These are phyloP conservation scores for Leptographium radiaticola DNA, from an alignment of 2,329 filamentous ascomycete species.

Conservation along the genomic window DNA sequence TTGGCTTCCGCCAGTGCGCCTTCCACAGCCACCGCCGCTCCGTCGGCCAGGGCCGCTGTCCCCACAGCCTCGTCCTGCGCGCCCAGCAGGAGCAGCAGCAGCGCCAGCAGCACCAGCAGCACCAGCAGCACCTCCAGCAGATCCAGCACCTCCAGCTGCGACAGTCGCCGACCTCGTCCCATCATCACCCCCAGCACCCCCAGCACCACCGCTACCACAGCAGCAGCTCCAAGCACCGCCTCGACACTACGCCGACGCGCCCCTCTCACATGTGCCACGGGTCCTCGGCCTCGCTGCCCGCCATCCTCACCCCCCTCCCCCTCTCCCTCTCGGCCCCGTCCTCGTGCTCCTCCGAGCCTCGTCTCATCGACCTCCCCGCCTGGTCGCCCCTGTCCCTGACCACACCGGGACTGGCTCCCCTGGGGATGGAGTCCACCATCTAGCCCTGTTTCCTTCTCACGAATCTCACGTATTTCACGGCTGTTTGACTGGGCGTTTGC, in stretches of 20 bases:
- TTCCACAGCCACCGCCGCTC: constrained; percentile 44
- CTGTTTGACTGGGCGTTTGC: constrained; percentile 24
- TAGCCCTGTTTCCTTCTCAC: neutral
- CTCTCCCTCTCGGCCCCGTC: neutral
- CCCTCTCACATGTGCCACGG: neutral
- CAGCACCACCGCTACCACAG: neutral
- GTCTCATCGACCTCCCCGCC: constrained; percentile 2
- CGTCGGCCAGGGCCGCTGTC: constrained; percentile 41
- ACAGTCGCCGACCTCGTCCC: neutral
- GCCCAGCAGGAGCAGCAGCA: neutral
- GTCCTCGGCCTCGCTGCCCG: neutral
- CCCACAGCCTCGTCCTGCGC: constrained; percentile 21
- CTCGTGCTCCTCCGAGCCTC: constrained; percentile 2
- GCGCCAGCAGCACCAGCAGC: neutral
- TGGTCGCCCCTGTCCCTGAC: constrained; percentile 6
- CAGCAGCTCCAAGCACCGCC: neutral
- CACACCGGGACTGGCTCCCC: constrained; percentile 4
- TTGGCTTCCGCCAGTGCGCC: constrained; percentile 48
- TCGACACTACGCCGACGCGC: neutral
- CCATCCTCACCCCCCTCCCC: neutral
- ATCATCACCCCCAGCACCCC: neutral
- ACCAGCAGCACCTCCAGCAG: neutral
- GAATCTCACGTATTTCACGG: constrained; percentile 7
- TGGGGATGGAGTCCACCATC: constrained; percentile 10
- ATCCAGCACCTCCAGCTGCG: no score